Percentiles rank a stretch among this genome's conserved stretches.
Evolutionary conservation across 176 grass and related monocot genomes (phyloP).

Genomic region (Avena sativa): DNA sequence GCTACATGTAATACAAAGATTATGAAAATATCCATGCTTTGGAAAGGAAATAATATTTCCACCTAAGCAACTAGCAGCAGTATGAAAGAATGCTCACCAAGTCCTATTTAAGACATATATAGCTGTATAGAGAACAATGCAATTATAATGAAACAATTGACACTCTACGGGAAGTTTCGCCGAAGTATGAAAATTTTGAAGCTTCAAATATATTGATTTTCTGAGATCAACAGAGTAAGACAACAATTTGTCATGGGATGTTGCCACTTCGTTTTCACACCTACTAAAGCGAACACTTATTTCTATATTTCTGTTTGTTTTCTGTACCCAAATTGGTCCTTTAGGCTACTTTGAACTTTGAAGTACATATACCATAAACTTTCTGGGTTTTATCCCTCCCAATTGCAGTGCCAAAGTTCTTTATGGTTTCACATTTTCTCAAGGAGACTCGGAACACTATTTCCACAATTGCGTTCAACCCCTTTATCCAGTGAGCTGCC

Average conservation of each 20-base stretch:
- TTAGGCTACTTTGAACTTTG: not conserved
- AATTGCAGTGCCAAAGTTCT: not conserved
- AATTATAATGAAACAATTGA: not conserved
- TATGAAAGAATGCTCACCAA: not conserved
- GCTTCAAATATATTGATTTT: not conserved
- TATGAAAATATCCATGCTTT: not conserved
- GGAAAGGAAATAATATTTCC: not conserved
- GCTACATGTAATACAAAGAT: not conserved
- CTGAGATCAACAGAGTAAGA: not conserved
- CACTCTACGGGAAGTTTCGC: too few species aligned
- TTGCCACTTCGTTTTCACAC: not conserved
- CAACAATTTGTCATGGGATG: not conserved
- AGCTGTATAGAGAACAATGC: too few species aligned
- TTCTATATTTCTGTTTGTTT: not conserved
- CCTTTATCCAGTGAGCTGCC: not conserved
- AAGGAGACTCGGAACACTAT: not conserved
- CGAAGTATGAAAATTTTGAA: not conserved
- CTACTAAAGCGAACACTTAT: not conserved
- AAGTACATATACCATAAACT: too few species aligned
- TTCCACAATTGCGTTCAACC: not conserved
- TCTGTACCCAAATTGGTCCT: not conserved
- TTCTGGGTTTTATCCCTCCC: too few species aligned
- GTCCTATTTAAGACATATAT: not conserved
- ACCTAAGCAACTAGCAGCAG: not conserved
- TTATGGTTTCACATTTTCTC: not conserved